Base-by-base conservation (phyloP, 192 early-diverging fungal species). In the Coemansia guatemalensis region DNA sequence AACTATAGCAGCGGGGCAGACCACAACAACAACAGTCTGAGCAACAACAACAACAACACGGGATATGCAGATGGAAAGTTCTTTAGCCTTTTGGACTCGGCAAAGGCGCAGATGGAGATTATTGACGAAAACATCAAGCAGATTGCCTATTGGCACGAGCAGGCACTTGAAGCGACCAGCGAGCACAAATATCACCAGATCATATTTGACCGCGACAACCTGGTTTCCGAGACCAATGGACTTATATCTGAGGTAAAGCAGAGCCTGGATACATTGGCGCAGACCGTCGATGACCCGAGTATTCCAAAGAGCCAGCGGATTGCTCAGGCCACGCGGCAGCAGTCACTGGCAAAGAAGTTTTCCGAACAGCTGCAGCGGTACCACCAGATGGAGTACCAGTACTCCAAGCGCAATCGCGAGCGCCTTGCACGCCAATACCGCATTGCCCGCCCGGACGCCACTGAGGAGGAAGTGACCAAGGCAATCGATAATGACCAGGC, bases 401-500 rank as follows among this genome's bases (percentile, higher is more conserved):
- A 83, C 52, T 71, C 68, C 52, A 67, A 79, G 53, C 74, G 73
- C 65, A 75, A 79, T 60, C 76, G 77, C 58, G 73, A 79, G 49
- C 70, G 77, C 21, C 62, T 83, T 4, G 73, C 72, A 26, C 62
- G 74, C 18, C 82, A 83, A 59, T 80, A 77, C 66, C 69, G 73
- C 32, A 75, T 83, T 53, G 77, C 69, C 4, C 64, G 67, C 58
- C 82, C 82, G 30, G 74, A 76, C 9, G 77, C 77, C 11, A 69
- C 77, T 4, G 74, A 76, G 21, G 68, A 68, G 3, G 77, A 83
- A 32, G 69, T 80, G 24, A 56, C 67, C 29, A 65, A 60, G 17
- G 82, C 77, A 48, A 59, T 80, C 39, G 71, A 83, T 48, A 68
- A 63, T 58, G 78, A 77, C 55, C 72, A 74, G 53, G 82, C 82